A percentile compares a stretch with the other conserved stretches of the same genome.
Evolutionary conservation across 768 basidiomycete species (phyloP).

Genomic region (Mrakia frigida): DNA sequence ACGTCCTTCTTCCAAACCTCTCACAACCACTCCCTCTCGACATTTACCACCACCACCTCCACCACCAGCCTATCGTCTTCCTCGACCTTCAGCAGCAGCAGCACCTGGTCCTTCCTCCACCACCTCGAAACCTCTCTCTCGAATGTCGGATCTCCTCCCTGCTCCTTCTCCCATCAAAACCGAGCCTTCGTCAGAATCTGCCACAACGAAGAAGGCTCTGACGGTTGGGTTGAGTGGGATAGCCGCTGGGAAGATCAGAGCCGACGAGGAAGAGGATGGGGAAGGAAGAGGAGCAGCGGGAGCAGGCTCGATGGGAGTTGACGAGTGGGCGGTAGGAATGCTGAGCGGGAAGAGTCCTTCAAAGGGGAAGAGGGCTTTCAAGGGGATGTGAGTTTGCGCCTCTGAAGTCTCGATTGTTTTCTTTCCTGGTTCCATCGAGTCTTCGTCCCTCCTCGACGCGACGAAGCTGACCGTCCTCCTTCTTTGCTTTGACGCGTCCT

Average conservation of each 20-base stretch:
- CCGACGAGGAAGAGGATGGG: neutral
- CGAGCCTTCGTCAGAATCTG: neutral
- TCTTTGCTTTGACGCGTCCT: neutral
- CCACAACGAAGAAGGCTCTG: neutral
- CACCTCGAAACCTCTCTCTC: neutral
- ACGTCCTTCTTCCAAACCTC: neutral
- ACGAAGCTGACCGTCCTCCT: neutral
- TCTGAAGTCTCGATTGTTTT: too few relatives aligned
- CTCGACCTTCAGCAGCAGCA: neutral
- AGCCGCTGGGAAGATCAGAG: neutral
- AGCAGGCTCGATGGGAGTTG: neutral
- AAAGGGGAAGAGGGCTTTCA: conserved; percentile 5
- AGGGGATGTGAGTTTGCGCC: neutral
- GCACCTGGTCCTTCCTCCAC: neutral
- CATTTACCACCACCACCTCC: neutral
- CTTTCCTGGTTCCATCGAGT: too few relatives aligned
- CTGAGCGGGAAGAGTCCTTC: conserved; percentile 11
- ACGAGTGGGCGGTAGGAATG: neutral
- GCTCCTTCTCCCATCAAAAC: neutral
- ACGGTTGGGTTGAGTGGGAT: neutral
- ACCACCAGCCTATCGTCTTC: neutral
- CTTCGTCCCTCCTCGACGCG: neutral
- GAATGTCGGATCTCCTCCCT: neutral
- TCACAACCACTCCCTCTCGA: conserved; percentile 1
- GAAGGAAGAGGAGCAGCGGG: neutral